Evolutionary conservation across 2,329 filamentous ascomycete species (phyloP).

Genomic region (Annulohypoxylon truncatum): DNA sequence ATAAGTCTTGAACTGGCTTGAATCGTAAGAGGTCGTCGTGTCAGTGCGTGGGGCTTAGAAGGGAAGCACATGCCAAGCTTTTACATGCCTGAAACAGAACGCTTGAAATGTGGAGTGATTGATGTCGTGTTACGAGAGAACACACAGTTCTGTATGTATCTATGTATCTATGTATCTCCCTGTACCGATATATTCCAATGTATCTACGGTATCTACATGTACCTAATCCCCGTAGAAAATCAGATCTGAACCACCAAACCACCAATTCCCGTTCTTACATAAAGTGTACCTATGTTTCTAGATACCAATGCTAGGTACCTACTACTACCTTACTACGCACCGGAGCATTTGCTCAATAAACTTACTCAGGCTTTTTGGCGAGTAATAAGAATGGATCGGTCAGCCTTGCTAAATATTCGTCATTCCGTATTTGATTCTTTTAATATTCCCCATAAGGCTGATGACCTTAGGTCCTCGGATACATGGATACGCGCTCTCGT

Average conservation of each 20-base stretch:
- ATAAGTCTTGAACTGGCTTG: not conserved
- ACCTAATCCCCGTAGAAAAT: slow-evolving; percentile 14
- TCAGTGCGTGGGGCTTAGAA: slow-evolving; percentile 4
- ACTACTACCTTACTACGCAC: not conserved
- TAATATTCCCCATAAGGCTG: not conserved
- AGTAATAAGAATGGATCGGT: slow-evolving; percentile 22
- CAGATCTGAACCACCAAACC: slow-evolving; percentile 8
- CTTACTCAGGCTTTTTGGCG: slow-evolving; percentile 15
- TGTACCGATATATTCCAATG: no score
- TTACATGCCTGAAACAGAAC: slow-evolving; percentile 18
- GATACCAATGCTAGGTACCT: no score
- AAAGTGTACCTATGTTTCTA: no score
- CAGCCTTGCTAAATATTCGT: slow-evolving; percentile 32
- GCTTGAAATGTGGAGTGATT: slow-evolving; percentile 36
- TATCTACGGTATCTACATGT: no score
- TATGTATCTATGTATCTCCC: slow-evolving; percentile 19
- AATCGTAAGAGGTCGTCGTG: slow-evolving; percentile 16
- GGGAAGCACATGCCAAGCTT: slow-evolving; percentile 34
- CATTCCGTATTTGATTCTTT: slow-evolving; percentile 20
- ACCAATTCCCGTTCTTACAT: not conserved
- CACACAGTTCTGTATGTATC: not conserved
- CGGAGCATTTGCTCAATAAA: not conserved
- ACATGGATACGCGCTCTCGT: not conserved
- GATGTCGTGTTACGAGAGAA: slow-evolving; percentile 28
- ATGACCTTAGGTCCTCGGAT: not conserved